Evolutionary conservation across 768 basidiomycete species (phyloP), one percentile per base, ranked within the genome.

Genomic region (Mycena vitilis): DNA sequence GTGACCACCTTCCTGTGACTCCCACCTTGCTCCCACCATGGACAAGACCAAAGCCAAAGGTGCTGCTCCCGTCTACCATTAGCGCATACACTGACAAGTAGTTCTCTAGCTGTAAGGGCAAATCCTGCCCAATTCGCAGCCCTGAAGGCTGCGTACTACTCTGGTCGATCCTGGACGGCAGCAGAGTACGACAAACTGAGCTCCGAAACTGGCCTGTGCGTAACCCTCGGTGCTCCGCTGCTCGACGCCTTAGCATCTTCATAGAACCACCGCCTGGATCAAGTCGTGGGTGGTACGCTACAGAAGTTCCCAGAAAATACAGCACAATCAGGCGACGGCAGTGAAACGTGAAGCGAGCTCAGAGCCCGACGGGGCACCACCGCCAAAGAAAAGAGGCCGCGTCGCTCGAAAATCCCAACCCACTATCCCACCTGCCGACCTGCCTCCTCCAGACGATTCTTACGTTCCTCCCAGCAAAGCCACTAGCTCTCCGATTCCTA

Each of bases 211-310:
- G 76, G 77, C 62, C 73, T 82, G 81, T 81, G 76, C 70, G 81
- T 36, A 61, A 16, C 25, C 37, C 12, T 20, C 58, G 40, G 52
- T 55, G 10, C 10, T 53, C 44, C 37, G 38, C 55, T 38, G 40
- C 5, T 18, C 45, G 51, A 20, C 48, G 11, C 23, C 18, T 66
- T 9, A 58, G 25, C 16, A 30, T 23, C 10, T 47, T 44, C 16
- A 47, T 66, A 81, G 81, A 40, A 73, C 79, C 34, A 25, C 53
- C 25, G 78, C 77, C 68, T 82, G 82, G 81, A 81, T 83, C 23
- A 59, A 69, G 37, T 75, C 76, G 37, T 83, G 80, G 81, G 79
- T 79, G 37, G 70, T 68, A 1, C 59, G 66, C 25, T 13, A 13
- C 37, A 62, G 15, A 23, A 66, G 30, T 30, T 30, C 30, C 30